Conservation (phyloP, 2,329 filamentous ascomycete species). For the Trichoderma guizhouense region DNA sequence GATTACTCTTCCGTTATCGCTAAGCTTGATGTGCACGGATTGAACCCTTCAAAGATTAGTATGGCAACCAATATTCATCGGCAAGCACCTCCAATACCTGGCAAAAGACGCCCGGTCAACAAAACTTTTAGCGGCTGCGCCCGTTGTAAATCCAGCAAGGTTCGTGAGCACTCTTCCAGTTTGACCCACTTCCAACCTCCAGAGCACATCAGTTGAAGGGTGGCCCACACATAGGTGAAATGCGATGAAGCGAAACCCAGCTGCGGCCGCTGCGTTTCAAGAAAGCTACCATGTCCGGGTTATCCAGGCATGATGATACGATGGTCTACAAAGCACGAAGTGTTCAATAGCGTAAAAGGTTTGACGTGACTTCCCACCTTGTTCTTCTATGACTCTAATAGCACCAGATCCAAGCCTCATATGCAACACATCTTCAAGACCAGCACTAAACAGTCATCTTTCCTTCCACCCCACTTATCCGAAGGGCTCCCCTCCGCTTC, state of each 20-base stretch:
- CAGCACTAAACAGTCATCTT: neutral
- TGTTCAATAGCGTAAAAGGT: neutral
- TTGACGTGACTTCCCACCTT: neutral
- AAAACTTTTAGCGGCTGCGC: neutral
- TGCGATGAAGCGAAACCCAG: neutral
- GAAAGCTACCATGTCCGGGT: neutral
- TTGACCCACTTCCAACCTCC: neutral
- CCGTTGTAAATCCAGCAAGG: neutral
- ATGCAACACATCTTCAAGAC: neutral
- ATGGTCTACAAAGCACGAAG: neutral
- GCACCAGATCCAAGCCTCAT: neutral
- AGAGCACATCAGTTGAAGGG: neutral
- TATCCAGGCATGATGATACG: neutral
- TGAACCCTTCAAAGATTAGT: neutral
- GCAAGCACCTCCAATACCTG: neutral
- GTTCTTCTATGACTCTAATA: neutral
- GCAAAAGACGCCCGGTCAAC: neutral
- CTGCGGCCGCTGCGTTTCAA: neutral
- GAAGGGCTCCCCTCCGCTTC: neutral
- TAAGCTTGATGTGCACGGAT: neutral
- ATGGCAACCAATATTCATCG: neutral
- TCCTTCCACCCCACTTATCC: neutral
- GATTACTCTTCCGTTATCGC: neutral
- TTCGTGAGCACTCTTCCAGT: neutral
- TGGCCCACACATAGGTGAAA: neutral